Conservation (phyloP, 495 filamentous ascomycete genomes). For the Hypoxylon trugodes region DNA sequence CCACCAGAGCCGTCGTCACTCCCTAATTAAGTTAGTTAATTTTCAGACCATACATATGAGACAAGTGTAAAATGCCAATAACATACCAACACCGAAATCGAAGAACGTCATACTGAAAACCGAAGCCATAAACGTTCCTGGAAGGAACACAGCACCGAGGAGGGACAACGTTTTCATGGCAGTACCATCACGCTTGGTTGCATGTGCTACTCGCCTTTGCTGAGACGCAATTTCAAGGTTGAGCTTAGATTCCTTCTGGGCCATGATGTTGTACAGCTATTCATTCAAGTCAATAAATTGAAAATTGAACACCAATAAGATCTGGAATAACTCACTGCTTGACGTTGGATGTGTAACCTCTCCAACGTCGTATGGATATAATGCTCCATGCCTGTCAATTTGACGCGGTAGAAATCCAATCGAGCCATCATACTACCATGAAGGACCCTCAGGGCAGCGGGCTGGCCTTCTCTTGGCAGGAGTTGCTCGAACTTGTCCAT, state of each 20-base stretch:
- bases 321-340: constrained; percentile 51
- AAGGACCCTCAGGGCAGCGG: constrained; percentile 44
- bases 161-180: constrained; percentile 66
- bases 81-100: constrained; percentile 55
- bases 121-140: constrained; percentile 62
- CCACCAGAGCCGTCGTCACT: constrained; percentile 10
- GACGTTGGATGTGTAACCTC: constrained; percentile 60
- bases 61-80: neutral
- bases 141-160: constrained; percentile 64
- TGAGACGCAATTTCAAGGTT: constrained; percentile 65
- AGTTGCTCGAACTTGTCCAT: constrained; percentile 53
- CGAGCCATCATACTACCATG: constrained; percentile 56
- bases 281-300: constrained; percentile 10
- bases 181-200: constrained; percentile 62
- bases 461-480: constrained; percentile 20
- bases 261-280: constrained; percentile 65
- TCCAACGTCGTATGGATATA: constrained; percentile 64
- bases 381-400: constrained; percentile 64
- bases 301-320: neutral
- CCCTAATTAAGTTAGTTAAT: constrained; percentile 16
- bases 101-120: constrained; percentile 67
- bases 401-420: constrained; percentile 63
- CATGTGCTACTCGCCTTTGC: constrained; percentile 63
- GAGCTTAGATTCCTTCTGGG: constrained; percentile 65
- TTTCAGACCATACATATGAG: neutral